Evolutionary conservation across 441 rosid genomes (phyloP), one percentile per base, ranked within the genome.

Genomic region (Brassica balearica): DNA sequence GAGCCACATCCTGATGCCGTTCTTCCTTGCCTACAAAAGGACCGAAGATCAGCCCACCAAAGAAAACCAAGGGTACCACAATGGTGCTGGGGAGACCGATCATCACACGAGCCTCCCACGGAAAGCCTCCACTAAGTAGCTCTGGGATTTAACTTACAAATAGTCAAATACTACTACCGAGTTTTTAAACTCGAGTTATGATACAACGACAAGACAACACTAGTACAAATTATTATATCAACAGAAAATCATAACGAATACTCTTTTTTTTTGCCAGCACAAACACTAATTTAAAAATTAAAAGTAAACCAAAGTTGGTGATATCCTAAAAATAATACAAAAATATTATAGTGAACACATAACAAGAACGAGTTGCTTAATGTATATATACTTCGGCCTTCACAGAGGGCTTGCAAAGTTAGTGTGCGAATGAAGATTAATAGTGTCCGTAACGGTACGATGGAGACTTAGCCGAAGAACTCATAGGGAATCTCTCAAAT

Each of bases 401-500:
- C 56, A 1, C 56, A 51, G 19, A 51, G 56, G 56, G 56, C 56
- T 51, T n/a, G 56, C 19, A 51, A 51, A 51, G 56, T 51, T 51
- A 51, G 56, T n/a, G 56, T 51, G 17, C 8, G 17, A 51, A 51
- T 8, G 56, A 51, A 51, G 15, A 51, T n/a, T 51, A 51, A 51
- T 51, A 51, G 56, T 51, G 56, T 51, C 56, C 56, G 56, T n/a
- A 51, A 51, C 56, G 56, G 56, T 51, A 53, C 59, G 59, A 53
- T 53, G 59, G 59, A 53, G 59, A 53, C 59, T 53, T 53, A 15
- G 56, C 17, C 17, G 56, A 51, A n/a, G 56, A 48, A 5, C 56
- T 51, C 56, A 53, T 6, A 53, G 79, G 87, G 69, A 94, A 55
- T 80, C 86, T 92, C 46, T 92, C 97, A 20, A 94, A 85, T 58